A percentile compares a stretch with the other conserved stretches of the same genome.
These are phyloP conservation scores for Arthrobotrys musiformis DNA, from an alignment of 2,329 filamentous ascomycete genomes.

Conservation along the genomic window DNA sequence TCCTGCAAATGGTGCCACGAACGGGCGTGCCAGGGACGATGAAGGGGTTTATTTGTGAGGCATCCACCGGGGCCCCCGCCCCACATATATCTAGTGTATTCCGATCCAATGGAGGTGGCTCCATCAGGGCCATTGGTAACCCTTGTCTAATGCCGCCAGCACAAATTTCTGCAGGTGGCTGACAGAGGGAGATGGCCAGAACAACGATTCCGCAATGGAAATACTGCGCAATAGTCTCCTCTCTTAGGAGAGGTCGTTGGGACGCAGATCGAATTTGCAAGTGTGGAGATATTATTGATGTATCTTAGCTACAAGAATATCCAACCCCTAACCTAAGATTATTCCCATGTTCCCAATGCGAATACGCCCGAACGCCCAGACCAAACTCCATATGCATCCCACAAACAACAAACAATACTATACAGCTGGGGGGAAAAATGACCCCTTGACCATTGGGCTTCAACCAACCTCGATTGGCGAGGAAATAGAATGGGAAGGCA, in stretches of 20 bases:
- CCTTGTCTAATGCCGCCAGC: not conserved
- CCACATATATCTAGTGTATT: not conserved
- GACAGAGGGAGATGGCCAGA: constrained; percentile 1
- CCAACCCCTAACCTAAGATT: not conserved
- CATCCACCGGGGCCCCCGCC: not conserved
- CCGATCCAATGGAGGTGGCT: not conserved
- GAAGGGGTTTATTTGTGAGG: constrained; percentile 47
- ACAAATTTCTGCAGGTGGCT: constrained; percentile 36
- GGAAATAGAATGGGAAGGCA: not conserved
- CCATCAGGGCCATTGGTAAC: not conserved
- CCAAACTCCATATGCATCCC: not conserved
- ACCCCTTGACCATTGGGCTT: too few species aligned
- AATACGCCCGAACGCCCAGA: not conserved
- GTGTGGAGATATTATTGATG: constrained; percentile 54
- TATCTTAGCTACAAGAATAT: constrained; percentile 51
- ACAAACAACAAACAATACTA: not conserved
- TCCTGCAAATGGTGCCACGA: constrained; percentile 17
- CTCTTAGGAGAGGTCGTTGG: not conserved
- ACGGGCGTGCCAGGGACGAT: constrained; percentile 42
- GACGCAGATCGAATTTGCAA: not conserved
- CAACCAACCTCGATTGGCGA: too few species aligned
- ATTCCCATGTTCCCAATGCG: not conserved
- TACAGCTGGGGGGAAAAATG: too few species aligned
- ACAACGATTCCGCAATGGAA: too few species aligned
- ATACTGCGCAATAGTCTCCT: not conserved